These are phyloP conservation scores for Saprolegnia parasitica DNA, from an alignment of 352 stramenopile species.

Conservation along the genomic window DNA sequence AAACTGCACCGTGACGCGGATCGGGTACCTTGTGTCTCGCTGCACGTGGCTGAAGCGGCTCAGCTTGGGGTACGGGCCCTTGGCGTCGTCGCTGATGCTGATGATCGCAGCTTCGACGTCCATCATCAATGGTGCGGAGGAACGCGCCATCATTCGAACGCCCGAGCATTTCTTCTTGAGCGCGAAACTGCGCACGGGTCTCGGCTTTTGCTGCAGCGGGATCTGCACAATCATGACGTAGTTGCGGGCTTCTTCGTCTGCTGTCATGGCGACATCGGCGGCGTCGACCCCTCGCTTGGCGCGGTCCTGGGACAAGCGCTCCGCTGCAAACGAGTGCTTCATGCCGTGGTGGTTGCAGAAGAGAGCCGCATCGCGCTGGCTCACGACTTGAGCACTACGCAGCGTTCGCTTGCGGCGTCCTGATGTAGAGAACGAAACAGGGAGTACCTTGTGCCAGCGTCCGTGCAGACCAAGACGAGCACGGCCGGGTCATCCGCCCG, in stretches of 20 bases:
- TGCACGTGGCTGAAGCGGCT: not conserved
- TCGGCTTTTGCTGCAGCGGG: conserved; percentile 3
- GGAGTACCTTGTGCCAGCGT: conserved; percentile 28
- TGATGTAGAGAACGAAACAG: too few relatives aligned
- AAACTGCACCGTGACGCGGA: conserved; percentile 28
- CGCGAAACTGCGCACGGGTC: too few relatives aligned
- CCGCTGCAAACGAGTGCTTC: conserved; percentile 15
- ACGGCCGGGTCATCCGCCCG: not conserved
- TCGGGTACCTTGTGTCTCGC: conserved; percentile 7
- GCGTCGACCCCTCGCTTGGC: not conserved
- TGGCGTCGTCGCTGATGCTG: not conserved
- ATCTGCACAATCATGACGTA: conserved; percentile 28
- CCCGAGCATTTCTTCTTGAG: not conserved
- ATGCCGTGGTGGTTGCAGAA: conserved; percentile 19
- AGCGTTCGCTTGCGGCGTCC: too few relatives aligned
- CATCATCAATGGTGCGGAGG: not conserved
- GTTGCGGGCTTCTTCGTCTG: conserved; percentile 25
- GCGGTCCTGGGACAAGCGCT: conserved; percentile 4
- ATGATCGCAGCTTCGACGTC: conserved; percentile 22
- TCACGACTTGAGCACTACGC: conserved; percentile 19
- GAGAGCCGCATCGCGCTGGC: not conserved
- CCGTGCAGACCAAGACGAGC: conserved; percentile 16
- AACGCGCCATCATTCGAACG: not conserved
- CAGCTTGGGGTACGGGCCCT: conserved; percentile 24
- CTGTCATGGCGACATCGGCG: conserved; percentile 1